These are phyloP conservation scores for Prunus davidiana DNA, from an alignment of 306 rosid species.

Conservation along the genomic window DNA sequence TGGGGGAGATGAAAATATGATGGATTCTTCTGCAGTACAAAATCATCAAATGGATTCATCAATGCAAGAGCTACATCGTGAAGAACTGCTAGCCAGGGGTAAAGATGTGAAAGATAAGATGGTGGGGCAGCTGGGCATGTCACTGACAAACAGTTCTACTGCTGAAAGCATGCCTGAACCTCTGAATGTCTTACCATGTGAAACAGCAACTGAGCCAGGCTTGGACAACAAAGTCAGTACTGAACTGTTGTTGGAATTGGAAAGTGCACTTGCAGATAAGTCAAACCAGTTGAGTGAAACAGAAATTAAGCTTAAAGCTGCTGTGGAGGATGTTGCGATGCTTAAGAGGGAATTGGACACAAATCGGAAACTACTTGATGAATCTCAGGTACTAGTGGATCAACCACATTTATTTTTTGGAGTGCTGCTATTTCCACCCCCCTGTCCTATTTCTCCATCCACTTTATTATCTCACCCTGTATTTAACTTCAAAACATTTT, in stretches of 20 bases:
- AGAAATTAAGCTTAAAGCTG: constrained; percentile 61
- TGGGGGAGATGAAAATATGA: constrained; percentile 88
- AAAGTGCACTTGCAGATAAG: constrained; percentile 63
- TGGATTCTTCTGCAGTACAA: constrained; percentile 79
- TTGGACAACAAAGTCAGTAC: constrained; percentile 51
- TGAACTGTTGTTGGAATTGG: constrained; percentile 62
- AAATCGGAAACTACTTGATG: constrained; percentile 80
- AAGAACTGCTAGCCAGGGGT: constrained; percentile 48
- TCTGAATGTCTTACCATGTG: constrained; percentile 54
- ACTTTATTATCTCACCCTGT: too few relatives aligned
- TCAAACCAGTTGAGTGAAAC: constrained; percentile 57
- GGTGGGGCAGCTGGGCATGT: constrained; percentile 64
- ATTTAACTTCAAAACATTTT: too few relatives aligned
- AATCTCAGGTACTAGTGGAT: constrained; percentile 78
- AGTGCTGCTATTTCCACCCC: too few relatives aligned
- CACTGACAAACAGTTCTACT: constrained; percentile 88
- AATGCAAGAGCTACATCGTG: constrained; percentile 82
- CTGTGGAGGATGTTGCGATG: constrained; percentile 63
- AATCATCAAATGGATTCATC: constrained; percentile 77
- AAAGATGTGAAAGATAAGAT: constrained; percentile 67
- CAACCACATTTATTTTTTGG: background rate
- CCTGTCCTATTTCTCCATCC: too few relatives aligned
- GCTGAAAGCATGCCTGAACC: constrained; percentile 88
- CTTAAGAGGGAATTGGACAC: constrained; percentile 75
- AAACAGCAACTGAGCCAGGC: constrained; percentile 40